Base-by-base conservation (phyloP, 2,329 filamentous ascomycete genomes). In the Coniochaeta sp. region DNA sequence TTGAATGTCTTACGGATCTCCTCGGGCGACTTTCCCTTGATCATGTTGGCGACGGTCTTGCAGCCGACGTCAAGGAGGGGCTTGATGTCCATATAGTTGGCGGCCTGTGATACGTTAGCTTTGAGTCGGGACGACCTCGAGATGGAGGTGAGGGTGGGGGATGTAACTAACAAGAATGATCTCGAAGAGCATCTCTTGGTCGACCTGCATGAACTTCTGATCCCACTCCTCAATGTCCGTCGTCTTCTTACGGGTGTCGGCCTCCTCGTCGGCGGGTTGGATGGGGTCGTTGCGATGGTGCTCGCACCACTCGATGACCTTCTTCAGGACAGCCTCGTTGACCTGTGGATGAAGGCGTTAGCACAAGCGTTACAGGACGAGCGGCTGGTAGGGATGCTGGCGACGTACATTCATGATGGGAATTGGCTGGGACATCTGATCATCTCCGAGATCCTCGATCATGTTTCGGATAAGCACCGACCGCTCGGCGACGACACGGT, bases 21-120 rank as follows among this genome's bases (percentile, higher is more conserved):
- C 70, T 99, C 94, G 3, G 94, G 94, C 0, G 91, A 96, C 81
- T 99, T 99, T 75, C 94, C 94, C 87, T 99, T 99, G 79, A 99
- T 99, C 94, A 99, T 99, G 75, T 99, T 99, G 56, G 94, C 94
- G 14, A 99, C 94, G 0, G 94, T 99, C 83, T 99, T 99, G 83
- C 94, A 99, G 56, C 94, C 94, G 54, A 97, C 92, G 59, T 99
- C 94, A 26, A 99, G 86, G 1, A 99, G 87, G 1, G 91, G 87
- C 81, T 97, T 99, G 77, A 99, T 99, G 61, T 99, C 94, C 54
- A 99, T 86, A 71, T 97, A 99, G 79, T 99, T 99, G 63, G 92
- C 90, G 3, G 94, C 94, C 89, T 94, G 59, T 13, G 51, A 50
- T 33, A 14, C 32, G 56, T 70, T 54, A 66, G 58, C 46, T 55